Conservation (phyloP, 1,284 basidiomycete species). For the Agaricales sp. region DNA sequence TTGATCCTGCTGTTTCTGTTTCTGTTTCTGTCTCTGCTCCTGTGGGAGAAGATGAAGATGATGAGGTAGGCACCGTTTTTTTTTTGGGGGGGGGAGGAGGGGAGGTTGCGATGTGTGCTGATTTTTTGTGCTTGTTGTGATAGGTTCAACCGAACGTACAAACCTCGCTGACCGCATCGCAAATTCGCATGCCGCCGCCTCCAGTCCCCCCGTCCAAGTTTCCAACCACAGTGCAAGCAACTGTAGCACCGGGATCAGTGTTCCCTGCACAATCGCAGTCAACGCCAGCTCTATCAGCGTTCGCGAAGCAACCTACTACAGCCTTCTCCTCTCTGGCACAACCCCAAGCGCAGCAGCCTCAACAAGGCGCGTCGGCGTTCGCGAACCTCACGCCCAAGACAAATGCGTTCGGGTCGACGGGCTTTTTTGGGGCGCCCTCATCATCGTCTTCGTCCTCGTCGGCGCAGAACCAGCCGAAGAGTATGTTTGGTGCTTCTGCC, state of each 20-base stretch:
- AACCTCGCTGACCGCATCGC: slow-evolving; percentile 8
- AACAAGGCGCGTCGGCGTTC: slow-evolving; percentile 7
- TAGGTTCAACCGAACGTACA: background rate
- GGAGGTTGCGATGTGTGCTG: no score
- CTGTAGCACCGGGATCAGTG: slow-evolving; percentile 8
- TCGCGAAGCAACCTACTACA: no score
- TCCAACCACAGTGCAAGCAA: background rate
- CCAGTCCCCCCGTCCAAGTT: background rate
- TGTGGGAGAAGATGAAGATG: slow-evolving; percentile 18
- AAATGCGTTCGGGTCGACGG: slow-evolving; percentile 11
- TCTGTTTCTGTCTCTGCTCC: slow-evolving; percentile 18
- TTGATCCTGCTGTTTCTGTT: no score
- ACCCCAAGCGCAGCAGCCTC: slow-evolving; percentile 5
- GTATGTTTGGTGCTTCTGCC: background rate
- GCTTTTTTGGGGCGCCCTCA: slow-evolving; percentile 2
- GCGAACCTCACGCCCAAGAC: slow-evolving; percentile 4
- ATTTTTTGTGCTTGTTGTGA: no score
- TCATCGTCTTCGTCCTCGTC: slow-evolving; percentile 14
- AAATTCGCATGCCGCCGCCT: slow-evolving; percentile 21
- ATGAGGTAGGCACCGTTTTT: slow-evolving; percentile 14
- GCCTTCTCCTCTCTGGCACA: no score
- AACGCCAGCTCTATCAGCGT: background rate
- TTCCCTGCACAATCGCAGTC: slow-evolving; percentile 4
- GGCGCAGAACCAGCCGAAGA: slow-evolving; percentile 9
- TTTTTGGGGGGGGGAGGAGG: background rate